phyloP scores from a whole-genome alignment of 139 green algal species.

The Pseudopediastrum boryanum region DNA sequence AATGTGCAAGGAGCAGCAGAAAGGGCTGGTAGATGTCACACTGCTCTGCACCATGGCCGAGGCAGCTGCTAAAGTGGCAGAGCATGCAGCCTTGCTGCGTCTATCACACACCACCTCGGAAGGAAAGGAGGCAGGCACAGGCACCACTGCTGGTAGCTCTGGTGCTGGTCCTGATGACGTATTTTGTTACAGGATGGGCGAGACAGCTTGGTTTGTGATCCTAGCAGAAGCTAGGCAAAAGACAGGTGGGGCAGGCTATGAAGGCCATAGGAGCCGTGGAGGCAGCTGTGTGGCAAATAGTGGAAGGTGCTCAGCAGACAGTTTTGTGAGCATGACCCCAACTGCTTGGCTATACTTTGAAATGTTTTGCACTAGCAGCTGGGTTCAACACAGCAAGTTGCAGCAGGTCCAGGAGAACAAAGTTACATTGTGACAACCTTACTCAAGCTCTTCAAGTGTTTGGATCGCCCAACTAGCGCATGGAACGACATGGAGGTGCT shows the following conservation, averaged over 20 bases:
- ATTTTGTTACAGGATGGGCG: not conserved
- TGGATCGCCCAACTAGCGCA: too few species aligned
- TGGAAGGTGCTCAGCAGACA: not conserved
- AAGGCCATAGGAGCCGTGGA: too few species aligned
- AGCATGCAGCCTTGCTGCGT: slow-evolving; percentile 37
- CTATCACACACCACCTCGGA: not conserved
- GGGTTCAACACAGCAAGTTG: too few species aligned
- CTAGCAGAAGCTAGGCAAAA: not conserved
- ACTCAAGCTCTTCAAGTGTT: too few species aligned
- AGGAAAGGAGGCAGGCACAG: not conserved
- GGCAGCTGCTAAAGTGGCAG: slow-evolving; percentile 40
- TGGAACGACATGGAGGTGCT: too few species aligned
- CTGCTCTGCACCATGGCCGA: slow-evolving; percentile 49
- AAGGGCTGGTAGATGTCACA: slow-evolving; percentile 29
- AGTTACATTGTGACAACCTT: too few species aligned
- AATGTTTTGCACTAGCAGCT: not conserved
- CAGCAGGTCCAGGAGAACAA: too few species aligned
- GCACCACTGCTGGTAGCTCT: not conserved
- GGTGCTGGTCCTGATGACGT: not conserved
- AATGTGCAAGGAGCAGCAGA: not conserved
- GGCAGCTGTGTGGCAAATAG: too few species aligned
- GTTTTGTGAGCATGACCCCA: not conserved
- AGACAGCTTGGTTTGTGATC: slow-evolving; percentile 17
- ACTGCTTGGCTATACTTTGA: not conserved
- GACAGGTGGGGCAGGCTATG: slow-evolving; percentile 25